phyloP scores from a whole-genome alignment of 129 eudicot species.

The Sambucus nigra region DNA sequence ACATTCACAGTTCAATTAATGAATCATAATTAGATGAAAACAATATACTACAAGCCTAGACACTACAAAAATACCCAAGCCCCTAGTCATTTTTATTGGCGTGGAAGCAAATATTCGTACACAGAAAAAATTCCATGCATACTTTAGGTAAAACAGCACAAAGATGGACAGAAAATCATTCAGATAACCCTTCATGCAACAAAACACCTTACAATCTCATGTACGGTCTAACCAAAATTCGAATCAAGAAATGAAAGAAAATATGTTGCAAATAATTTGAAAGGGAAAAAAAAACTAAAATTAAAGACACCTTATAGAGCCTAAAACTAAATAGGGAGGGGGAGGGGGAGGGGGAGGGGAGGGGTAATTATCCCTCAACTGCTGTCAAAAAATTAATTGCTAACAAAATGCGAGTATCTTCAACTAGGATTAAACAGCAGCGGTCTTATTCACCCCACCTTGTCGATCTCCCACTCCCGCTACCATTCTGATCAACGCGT shows the following conservation, averaged over 20 bases:
- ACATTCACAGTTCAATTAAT: too few species aligned
- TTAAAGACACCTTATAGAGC: too few species aligned
- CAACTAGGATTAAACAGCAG: slow-evolving; percentile 11
- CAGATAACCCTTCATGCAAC: neutral
- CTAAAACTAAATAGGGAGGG: too few species aligned
- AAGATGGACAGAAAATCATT: neutral
- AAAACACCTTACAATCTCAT: neutral
- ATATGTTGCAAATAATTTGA: neutral
- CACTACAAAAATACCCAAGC: too few species aligned
- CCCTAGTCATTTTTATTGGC: too few species aligned
- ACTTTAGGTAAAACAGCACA: neutral
- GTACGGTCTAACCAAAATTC: neutral
- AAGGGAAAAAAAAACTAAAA: neutral
- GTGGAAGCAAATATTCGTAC: too few species aligned
- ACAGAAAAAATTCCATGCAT: too few species aligned
- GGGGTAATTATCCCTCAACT: too few species aligned
- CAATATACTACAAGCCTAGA: too few species aligned
- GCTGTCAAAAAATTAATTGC: slow-evolving; percentile 25
- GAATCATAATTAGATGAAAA: too few species aligned
- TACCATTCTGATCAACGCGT: slow-evolving; percentile 37
- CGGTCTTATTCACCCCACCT: slow-evolving; percentile 24
- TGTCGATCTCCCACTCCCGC: slow-evolving; percentile 21
- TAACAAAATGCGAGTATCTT: slow-evolving; percentile 7
- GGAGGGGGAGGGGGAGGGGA: too few species aligned
- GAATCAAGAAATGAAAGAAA: neutral